A percentile compares a stretch with the other conserved stretches of the same genome.
These are phyloP conservation scores for Sechiopsis laciniata DNA, from an alignment of 306 rosid genomes.

Conservation along the genomic window DNA sequence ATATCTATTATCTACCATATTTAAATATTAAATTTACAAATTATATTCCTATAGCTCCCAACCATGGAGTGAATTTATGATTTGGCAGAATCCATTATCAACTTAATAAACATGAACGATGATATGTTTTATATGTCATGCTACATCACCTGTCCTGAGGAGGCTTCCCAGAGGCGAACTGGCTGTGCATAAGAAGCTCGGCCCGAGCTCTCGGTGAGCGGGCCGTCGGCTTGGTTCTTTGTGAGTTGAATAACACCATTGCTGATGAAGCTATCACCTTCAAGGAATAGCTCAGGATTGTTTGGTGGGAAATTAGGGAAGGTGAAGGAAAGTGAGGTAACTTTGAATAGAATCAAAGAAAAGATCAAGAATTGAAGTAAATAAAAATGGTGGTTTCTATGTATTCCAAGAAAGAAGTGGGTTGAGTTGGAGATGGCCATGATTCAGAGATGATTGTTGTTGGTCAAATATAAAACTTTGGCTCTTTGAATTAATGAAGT, in stretches of 20 bases:
- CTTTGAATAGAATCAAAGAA: slow-evolving; percentile 1
- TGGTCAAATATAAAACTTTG: too few relatives aligned
- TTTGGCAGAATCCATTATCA: background rate
- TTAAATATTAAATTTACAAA: too few relatives aligned
- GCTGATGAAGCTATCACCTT: slow-evolving; percentile 48
- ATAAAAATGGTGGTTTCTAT: background rate
- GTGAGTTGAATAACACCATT: slow-evolving; percentile 48
- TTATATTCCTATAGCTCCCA: too few relatives aligned
- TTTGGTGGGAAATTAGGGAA: slow-evolving; percentile 35
- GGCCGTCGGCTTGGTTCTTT: slow-evolving; percentile 40
- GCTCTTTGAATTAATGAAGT: too few relatives aligned
- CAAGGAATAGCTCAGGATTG: slow-evolving; percentile 27
- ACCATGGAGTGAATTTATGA: background rate
- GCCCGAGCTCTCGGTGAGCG: slow-evolving; percentile 43
- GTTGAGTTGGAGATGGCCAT: slow-evolving; percentile 8
- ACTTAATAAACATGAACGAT: background rate
- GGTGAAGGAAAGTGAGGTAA: slow-evolving; percentile 43
- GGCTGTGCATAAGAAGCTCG: slow-evolving; percentile 46
- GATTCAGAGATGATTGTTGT: too few relatives aligned
- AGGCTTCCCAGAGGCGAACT: slow-evolving; percentile 47
- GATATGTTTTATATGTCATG: background rate
- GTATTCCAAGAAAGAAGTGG: background rate
- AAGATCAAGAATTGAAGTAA: background rate
- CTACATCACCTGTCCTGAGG: slow-evolving; percentile 22
- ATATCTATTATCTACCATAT: too few relatives aligned